Evolutionary conservation across 306 rosid species (phyloP).

Genomic region (Cicer cuneatum): DNA sequence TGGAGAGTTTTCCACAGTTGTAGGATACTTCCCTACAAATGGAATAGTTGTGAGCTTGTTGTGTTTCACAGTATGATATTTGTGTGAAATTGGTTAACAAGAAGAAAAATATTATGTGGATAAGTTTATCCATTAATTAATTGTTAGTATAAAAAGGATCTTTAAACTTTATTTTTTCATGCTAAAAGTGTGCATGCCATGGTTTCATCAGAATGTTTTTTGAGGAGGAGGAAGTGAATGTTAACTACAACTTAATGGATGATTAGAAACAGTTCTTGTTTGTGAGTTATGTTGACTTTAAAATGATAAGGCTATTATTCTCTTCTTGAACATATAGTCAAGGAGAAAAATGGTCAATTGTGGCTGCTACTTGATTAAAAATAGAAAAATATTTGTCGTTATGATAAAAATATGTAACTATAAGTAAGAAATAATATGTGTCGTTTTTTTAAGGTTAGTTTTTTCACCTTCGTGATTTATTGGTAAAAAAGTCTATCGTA

Average conservation of each 20-base stretch:
- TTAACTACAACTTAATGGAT: too few relatives aligned
- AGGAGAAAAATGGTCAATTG: too few relatives aligned
- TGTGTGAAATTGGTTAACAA: background rate
- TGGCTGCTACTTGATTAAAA: too few relatives aligned
- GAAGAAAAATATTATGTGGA: background rate
- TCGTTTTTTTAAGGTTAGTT: too few relatives aligned
- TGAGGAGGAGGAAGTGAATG: background rate
- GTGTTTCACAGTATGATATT: background rate
- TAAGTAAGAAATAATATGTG: too few relatives aligned
- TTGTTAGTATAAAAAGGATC: background rate
- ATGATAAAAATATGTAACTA: too few relatives aligned
- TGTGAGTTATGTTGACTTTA: background rate
- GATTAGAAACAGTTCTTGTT: background rate
- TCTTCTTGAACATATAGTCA: too few relatives aligned
- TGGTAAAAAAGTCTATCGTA: too few relatives aligned
- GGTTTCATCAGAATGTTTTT: background rate
- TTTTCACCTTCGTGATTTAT: too few relatives aligned
- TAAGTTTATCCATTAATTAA: slow-evolving; percentile 3
- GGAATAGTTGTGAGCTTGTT: background rate
- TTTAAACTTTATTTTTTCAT: background rate
- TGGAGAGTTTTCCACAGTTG: background rate
- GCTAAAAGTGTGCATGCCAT: background rate
- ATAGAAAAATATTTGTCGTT: too few relatives aligned
- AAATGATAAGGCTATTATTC: too few relatives aligned
- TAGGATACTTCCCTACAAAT: background rate